phyloP scores from a whole-genome alignment of 352 stramenopile species.

The Phytophthora litchii region DNA sequence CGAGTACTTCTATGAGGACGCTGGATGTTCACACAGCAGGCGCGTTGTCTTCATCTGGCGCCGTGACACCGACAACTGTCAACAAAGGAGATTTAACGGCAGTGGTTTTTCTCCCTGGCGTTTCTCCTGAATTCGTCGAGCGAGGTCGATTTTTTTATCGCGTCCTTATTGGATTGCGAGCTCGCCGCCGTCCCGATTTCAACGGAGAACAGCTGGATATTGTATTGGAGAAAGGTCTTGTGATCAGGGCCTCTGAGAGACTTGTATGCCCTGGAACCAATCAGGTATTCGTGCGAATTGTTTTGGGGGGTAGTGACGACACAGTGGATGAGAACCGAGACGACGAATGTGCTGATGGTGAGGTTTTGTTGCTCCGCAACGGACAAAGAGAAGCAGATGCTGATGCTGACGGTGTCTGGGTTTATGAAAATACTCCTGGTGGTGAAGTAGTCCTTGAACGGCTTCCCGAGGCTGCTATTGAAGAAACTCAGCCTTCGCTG shows the following conservation, averaged over 20 bases:
- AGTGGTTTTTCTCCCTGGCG: conserved; percentile 59
- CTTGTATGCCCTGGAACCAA: conserved; percentile 64
- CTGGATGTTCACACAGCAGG: conserved; percentile 33
- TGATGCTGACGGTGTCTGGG: conserved; percentile 57
- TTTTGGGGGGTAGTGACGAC: conserved; percentile 21
- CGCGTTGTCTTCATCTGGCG: conserved; percentile 3
- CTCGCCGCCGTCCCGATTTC: conserved; percentile 52
- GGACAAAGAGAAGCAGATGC: conserved; percentile 35
- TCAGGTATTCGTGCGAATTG: conserved; percentile 68
- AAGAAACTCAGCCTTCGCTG: conserved; percentile 37
- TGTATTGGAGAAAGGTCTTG: conserved; percentile 53
- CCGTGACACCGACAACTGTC: conserved; percentile 17
- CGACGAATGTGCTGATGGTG: conserved; percentile 24
- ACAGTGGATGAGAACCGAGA: conserved; percentile 11
- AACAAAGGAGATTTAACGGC: conserved; percentile 3
- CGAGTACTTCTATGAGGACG: conserved; percentile 61
- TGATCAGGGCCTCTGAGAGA: conserved; percentile 60
- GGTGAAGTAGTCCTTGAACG: conserved; percentile 67
- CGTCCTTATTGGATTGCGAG: conserved; percentile 55
- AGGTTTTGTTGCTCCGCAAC: conserved; percentile 32
- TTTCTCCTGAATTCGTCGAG: conserved; percentile 66
- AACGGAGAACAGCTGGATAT: conserved; percentile 59
- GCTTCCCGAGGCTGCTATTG: conserved; percentile 49
- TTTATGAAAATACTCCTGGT: conserved; percentile 69
- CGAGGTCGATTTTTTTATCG: conserved; percentile 69